A percentile compares a stretch with the other conserved stretches of the same genome.
Evolutionary conservation across 2,329 filamentous ascomycete species (phyloP).

Genomic region (Penicillium palitans): DNA sequence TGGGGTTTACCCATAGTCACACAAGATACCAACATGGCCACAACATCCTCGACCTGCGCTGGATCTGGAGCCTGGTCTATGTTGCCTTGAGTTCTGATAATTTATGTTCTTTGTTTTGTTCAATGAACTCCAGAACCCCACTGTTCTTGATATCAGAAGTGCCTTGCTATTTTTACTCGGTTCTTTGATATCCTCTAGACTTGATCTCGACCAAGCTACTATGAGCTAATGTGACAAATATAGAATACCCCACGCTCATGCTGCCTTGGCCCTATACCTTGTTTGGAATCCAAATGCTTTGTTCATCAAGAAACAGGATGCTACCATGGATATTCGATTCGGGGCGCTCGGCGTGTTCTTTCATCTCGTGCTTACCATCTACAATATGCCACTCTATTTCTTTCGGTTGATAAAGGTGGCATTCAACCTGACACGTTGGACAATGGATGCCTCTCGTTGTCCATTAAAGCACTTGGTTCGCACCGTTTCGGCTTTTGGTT

Average conservation of each 20-base stretch:
- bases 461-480: slow-evolving; percentile 7
- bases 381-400: slow-evolving; percentile 5
- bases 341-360: slow-evolving; percentile 2
- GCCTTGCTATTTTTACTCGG: background rate
- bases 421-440: background rate
- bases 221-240: background rate
- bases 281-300: background rate
- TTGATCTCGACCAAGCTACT: background rate
- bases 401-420: background rate
- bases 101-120: background rate
- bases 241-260: background rate
- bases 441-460: background rate
- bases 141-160: background rate
- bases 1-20: background rate
- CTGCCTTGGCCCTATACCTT: background rate
- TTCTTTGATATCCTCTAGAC: background rate
- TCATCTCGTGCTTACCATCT: slow-evolving; percentile 2
- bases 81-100: background rate
- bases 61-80: background rate
- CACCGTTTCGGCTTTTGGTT: background rate
- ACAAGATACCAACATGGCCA: background rate
- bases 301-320: background rate
- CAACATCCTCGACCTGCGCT: background rate
- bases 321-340: background rate
- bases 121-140: background rate